Conservation (phyloP, 2,329 filamentous ascomycete species). For the Fusarium nanum region DNA sequence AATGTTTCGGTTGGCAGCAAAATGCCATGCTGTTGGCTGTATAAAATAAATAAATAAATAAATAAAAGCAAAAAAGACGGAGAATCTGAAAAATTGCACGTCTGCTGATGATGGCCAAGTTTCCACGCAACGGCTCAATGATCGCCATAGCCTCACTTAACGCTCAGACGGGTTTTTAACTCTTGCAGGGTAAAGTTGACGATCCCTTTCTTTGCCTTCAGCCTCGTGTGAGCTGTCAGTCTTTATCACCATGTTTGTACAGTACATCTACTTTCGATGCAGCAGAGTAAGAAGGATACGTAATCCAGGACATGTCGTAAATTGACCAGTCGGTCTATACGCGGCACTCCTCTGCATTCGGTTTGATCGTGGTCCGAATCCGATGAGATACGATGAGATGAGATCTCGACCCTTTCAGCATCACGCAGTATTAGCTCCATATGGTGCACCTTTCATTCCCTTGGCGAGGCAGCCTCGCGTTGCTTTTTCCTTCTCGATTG, state of each 20-base stretch:
- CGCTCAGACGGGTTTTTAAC: background rate
- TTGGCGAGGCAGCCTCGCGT: background rate
- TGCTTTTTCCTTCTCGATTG: conserved; percentile 35
- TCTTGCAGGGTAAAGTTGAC: background rate
- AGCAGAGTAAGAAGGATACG: background rate
- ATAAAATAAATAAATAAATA: too few relatives aligned
- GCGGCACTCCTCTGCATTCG: background rate
- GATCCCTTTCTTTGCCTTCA: conserved; percentile 4
- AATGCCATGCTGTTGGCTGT: background rate
- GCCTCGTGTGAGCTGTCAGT: conserved; percentile 20
- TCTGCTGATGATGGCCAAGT: background rate
- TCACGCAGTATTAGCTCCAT: conserved; percentile 15
- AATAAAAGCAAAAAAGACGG: conserved; percentile 8
- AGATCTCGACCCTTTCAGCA: conserved; percentile 1
- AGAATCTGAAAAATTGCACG: background rate
- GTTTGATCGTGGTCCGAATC: background rate
- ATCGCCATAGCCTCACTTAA: conserved; percentile 11
- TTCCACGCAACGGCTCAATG: background rate
- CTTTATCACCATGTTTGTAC: conserved; percentile 12
- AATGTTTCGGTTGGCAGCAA: background rate
- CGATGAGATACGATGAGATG: background rate
- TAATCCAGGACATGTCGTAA: background rate
- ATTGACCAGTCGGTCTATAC: conserved; percentile 3
- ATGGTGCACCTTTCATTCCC: background rate
- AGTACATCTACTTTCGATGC: conserved; percentile 15